Conservation (phyloP, 257 asterid genomes). For the Nicotiana tomentosiformis region DNA sequence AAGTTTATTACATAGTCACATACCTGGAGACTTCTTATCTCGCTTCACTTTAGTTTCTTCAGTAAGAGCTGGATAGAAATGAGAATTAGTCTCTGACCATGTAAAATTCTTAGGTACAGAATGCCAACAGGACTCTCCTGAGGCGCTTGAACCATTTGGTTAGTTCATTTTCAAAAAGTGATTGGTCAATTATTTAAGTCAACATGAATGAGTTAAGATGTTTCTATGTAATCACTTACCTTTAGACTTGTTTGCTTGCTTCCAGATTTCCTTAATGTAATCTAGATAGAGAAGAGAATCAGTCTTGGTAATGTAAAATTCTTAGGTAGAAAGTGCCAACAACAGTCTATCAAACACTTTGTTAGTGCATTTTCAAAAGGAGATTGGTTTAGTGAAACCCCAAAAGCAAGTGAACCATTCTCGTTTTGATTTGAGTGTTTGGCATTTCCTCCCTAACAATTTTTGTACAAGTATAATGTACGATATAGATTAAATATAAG, state of each 20-base stretch:
- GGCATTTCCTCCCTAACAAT: neutral
- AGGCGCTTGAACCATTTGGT: neutral
- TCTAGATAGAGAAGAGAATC: neutral
- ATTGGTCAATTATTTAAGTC: neutral
- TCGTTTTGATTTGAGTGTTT: neutral
- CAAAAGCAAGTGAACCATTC: neutral
- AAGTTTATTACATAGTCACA: neutral
- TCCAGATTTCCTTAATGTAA: neutral
- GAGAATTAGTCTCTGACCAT: neutral
- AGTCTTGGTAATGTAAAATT: neutral
- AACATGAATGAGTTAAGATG: neutral
- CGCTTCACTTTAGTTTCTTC: neutral
- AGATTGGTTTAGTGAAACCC: neutral
- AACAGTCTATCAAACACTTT: neutral
- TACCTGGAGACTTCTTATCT: conserved; percentile 2
- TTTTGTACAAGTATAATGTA: neutral
- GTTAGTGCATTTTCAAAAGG: neutral
- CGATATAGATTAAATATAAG: neutral
- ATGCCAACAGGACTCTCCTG: neutral
- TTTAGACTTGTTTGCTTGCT: neutral
- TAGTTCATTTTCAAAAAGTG: neutral
- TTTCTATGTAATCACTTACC: neutral
- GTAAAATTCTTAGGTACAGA: neutral
- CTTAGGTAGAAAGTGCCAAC: neutral
- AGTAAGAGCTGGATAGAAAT: conserved; percentile 14